These are phyloP conservation scores for Asterochloris sp. DNA, from an alignment of 139 green algal genomes.

Conservation along the genomic window DNA sequence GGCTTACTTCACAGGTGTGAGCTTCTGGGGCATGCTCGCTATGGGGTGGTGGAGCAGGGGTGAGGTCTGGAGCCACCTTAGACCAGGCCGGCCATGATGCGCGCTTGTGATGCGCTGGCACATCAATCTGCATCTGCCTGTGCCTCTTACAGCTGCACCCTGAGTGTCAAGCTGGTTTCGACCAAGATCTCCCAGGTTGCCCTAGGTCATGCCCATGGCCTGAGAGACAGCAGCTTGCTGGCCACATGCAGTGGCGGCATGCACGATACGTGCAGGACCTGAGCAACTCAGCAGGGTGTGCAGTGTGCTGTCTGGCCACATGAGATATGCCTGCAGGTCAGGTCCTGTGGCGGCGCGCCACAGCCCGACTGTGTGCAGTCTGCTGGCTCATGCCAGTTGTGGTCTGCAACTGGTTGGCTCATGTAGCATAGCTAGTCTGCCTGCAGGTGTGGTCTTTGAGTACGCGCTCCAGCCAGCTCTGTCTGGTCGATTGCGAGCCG, in stretches of 20 bases:
- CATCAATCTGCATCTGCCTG: neutral
- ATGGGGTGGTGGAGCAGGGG: too few relatives aligned
- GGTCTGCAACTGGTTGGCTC: neutral
- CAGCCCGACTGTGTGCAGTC: neutral
- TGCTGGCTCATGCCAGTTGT: neutral
- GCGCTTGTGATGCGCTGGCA: neutral
- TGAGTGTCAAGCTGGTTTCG: neutral
- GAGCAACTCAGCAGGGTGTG: neutral
- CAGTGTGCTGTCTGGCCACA: neutral
- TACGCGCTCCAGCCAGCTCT: neutral
- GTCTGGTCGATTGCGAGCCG: neutral
- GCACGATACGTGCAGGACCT: neutral
- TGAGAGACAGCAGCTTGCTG: neutral
- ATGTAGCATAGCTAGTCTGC: neutral
- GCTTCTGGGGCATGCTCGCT: neutral
- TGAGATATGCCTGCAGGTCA: neutral
- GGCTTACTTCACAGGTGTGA: neutral
- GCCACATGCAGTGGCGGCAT: neutral
- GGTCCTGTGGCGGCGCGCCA: neutral
- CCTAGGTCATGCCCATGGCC: neutral
- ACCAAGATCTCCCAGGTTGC: neutral
- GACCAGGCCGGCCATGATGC: neutral
- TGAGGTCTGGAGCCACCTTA: neutral
- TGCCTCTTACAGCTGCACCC: neutral
- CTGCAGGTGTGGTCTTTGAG: neutral